A percentile compares a stretch with the other conserved stretches of the same genome.
phyloP scores from a whole-genome alignment of 192 early-diverging fungal genomes.

The Backusella sp. region DNA sequence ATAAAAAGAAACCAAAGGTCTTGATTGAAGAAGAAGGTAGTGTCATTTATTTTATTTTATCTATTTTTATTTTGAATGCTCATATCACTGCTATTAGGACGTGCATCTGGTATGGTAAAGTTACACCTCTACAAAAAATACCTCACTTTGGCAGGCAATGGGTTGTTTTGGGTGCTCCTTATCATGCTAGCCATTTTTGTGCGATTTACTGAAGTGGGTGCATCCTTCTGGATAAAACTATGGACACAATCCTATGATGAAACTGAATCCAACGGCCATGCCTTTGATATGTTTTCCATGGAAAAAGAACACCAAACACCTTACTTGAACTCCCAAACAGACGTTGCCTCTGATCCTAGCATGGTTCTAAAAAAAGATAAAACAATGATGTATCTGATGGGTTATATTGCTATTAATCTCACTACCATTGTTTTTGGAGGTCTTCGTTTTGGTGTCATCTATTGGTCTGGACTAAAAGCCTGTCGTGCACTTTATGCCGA shows the following conservation, averaged over 20 bases:
- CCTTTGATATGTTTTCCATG: neutral
- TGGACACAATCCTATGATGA: slow-evolving; percentile 44
- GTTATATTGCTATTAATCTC: slow-evolving; percentile 54
- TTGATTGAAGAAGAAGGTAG: slow-evolving; percentile 45
- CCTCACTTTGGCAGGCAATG: slow-evolving; percentile 57
- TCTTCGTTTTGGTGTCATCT: slow-evolving; percentile 44
- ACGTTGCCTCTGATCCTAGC: slow-evolving; percentile 13
- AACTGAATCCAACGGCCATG: neutral
- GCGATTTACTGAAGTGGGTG: slow-evolving; percentile 45
- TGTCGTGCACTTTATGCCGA: slow-evolving; percentile 52
- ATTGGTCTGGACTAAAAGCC: slow-evolving; percentile 50
- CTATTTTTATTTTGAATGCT: neutral
- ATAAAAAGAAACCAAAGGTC: slow-evolving; percentile 32
- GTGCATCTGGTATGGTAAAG: slow-evolving; percentile 79
- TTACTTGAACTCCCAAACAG: neutral
- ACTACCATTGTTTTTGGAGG: slow-evolving; percentile 36
- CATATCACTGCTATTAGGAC: slow-evolving; percentile 35
- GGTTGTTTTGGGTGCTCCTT: slow-evolving; percentile 58
- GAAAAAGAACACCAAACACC: neutral
- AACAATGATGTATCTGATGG: slow-evolving; percentile 50
- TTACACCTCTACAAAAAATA: slow-evolving; percentile 76
- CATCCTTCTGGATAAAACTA: slow-evolving; percentile 62
- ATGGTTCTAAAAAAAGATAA: neutral
- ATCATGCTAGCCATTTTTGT: slow-evolving; percentile 36
- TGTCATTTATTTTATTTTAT: neutral